These are phyloP conservation scores for Radiomyces spectabilis DNA, from an alignment of 192 early-diverging fungal genomes.

Conservation along the genomic window DNA sequence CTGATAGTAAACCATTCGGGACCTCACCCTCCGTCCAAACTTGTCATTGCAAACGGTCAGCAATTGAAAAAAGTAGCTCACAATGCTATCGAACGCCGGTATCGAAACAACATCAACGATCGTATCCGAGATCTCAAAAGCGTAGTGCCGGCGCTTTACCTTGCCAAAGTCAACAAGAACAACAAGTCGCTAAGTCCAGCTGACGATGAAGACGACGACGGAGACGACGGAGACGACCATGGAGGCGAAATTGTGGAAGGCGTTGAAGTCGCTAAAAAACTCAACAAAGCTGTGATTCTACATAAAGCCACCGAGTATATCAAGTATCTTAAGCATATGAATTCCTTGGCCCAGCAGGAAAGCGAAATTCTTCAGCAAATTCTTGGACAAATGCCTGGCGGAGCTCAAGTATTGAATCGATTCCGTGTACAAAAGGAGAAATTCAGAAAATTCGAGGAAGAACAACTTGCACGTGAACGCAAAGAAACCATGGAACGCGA, in stretches of 20 bases:
- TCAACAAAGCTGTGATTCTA: constrained; percentile 93
- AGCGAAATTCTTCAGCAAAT: constrained; percentile 34
- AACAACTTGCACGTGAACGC: constrained; percentile 7
- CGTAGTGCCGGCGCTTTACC: constrained; percentile 74
- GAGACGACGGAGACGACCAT: constrained; percentile 32
- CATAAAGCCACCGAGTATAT: constrained; percentile 93
- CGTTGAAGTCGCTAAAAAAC: constrained; percentile 72
- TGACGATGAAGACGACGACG: constrained; percentile 43
- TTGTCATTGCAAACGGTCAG: too few relatives aligned
- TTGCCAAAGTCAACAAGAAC: constrained; percentile 37
- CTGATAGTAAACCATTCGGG: too few relatives aligned
- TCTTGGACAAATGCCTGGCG: constrained; percentile 36
- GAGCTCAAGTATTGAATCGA: constrained; percentile 21
- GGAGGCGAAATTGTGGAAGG: constrained; percentile 29
- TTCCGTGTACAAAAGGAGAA: constrained; percentile 1
- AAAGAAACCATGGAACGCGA: constrained; percentile 4
- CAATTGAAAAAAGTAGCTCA: constrained; percentile 84
- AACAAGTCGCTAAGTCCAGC: too few relatives aligned
- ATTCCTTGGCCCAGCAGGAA: constrained; percentile 30
- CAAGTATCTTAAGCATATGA: constrained; percentile 38
- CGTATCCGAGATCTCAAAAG: constrained; percentile 80
- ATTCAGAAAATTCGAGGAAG: neutral
- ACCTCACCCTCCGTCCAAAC: too few relatives aligned
- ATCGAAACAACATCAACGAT: constrained; percentile 95
- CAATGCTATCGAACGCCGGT: constrained; percentile 88